A percentile compares a stretch with the other conserved stretches of the same genome.
phyloP scores from a whole-genome alignment of 257 asterid genomes.

The Solanum peruvianum region DNA sequence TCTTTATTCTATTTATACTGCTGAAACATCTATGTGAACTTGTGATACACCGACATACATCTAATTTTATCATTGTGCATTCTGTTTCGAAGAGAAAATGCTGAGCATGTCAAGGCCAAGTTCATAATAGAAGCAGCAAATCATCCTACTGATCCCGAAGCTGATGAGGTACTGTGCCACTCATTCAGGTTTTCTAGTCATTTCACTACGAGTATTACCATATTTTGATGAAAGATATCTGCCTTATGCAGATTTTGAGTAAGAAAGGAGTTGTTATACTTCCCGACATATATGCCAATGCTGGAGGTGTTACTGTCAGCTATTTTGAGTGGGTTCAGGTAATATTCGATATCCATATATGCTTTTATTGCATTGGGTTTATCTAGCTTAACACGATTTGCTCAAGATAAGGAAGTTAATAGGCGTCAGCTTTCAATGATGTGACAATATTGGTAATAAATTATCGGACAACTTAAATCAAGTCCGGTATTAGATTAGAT shows the following conservation, averaged over 20 bases:
- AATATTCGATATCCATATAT: not conserved
- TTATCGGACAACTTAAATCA: not conserved
- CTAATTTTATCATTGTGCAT: not conserved
- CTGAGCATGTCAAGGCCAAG: constrained; percentile 60
- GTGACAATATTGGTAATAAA: not conserved
- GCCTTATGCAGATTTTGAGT: constrained; percentile 47
- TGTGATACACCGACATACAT: not conserved
- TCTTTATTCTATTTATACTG: not conserved
- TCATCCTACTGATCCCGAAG: constrained; percentile 97
- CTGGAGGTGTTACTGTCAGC: constrained; percentile 95
- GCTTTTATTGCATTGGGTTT: not conserved
- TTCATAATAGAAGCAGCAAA: constrained; percentile 86
- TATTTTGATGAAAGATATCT: not conserved
- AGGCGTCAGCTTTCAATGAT: not conserved
- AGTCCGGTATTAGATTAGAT: not conserved
- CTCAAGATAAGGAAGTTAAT: not conserved
- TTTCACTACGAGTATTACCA: not conserved
- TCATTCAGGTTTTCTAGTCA: not conserved
- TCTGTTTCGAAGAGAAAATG: constrained; percentile 52
- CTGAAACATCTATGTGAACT: not conserved
- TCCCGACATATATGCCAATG: constrained; percentile 84
- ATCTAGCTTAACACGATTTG: not conserved
- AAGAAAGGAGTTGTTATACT: constrained; percentile 67
- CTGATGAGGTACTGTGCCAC: constrained; percentile 69
- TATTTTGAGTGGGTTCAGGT: constrained; percentile 99